Conservation (phyloP, 148 eudicot genomes). For the Euryodendron excelsum region DNA sequence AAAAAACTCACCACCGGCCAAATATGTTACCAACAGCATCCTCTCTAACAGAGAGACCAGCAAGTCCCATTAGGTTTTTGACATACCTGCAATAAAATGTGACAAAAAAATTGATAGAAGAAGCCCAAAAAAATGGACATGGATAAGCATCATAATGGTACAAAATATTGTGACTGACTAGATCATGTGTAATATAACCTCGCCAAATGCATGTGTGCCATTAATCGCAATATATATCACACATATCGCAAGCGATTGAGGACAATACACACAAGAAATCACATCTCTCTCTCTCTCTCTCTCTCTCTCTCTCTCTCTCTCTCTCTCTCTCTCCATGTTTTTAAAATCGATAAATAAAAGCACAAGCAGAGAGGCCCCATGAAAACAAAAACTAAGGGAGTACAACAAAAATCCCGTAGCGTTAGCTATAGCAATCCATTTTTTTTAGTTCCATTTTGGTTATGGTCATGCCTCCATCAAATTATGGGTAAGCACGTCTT, state of each 20-base stretch:
- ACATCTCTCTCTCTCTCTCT: neutral
- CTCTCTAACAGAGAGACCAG: conserved; percentile 93
- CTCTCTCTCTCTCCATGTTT: neutral
- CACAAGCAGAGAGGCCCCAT: neutral
- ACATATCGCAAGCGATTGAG: neutral
- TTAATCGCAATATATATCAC: neutral
- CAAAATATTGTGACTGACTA: neutral
- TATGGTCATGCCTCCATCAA: neutral
- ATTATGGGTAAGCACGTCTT: neutral
- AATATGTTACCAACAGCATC: conserved; percentile 95
- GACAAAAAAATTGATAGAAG: neutral
- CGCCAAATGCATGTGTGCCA: neutral
- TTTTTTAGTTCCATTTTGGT: neutral
- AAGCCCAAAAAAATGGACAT: neutral
- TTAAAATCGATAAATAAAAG: neutral
- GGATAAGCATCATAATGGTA: neutral
- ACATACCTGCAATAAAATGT: conserved; percentile 57
- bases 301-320: neutral
- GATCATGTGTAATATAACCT: neutral
- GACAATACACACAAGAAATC: neutral
- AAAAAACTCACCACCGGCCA: conserved; percentile 81
- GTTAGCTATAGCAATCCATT: neutral
- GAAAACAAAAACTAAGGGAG: neutral
- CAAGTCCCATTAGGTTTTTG: conserved; percentile 76
- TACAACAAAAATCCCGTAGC: neutral